These are phyloP conservation scores for Elsinoe fawcettii DNA, from an alignment of 2,329 filamentous ascomycete genomes.

Conservation along the genomic window DNA sequence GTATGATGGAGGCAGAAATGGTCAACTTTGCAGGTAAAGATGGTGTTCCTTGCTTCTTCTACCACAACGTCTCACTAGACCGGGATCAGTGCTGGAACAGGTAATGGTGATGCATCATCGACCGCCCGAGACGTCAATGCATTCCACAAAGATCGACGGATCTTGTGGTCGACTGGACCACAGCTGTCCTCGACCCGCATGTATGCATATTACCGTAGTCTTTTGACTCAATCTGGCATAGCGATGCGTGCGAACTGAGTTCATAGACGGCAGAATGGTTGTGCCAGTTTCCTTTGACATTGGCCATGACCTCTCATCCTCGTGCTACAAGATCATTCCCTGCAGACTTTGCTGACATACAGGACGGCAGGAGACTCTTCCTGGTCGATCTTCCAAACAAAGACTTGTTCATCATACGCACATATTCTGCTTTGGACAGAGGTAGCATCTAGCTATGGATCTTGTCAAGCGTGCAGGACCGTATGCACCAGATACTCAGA, in stretches of 20 bases:
- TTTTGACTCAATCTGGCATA: background rate
- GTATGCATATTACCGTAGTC: background rate
- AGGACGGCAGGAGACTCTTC: background rate
- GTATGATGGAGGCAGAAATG: too few relatives aligned
- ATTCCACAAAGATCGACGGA: background rate
- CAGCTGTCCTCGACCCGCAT: background rate
- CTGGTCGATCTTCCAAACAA: constrained; percentile 1
- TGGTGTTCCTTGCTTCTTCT: background rate
- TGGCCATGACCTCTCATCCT: background rate
- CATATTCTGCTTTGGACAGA: background rate
- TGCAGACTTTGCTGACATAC: background rate
- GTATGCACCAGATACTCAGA: constrained; percentile 32
- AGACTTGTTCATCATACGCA: background rate
- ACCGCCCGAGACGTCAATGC: background rate
- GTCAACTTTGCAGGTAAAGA: too few relatives aligned
- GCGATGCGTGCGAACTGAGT: background rate
- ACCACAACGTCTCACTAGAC: background rate
- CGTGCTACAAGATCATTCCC: background rate
- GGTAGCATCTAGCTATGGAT: background rate
- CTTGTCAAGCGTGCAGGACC: constrained; percentile 8
- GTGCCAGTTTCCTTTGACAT: background rate
- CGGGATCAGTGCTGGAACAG: background rate
- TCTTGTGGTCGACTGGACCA: background rate
- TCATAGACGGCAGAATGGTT: background rate
- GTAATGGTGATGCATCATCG: constrained; percentile 1